These are phyloP conservation scores for Coemansia biformis DNA, from an alignment of 192 early-diverging fungal species.

Conservation along the genomic window DNA sequence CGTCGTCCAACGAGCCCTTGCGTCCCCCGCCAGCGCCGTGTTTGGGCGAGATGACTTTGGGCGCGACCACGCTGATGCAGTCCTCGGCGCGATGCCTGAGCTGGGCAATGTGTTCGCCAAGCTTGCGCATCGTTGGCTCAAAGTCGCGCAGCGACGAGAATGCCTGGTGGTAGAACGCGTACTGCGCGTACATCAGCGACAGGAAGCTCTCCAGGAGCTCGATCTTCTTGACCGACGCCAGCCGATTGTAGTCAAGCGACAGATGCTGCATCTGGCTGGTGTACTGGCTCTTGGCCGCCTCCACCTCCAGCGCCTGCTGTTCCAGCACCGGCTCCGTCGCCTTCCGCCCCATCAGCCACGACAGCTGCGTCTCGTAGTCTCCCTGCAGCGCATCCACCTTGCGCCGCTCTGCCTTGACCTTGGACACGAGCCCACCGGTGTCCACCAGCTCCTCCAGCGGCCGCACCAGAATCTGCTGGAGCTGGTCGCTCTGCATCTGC, in stretches of 20 bases:
- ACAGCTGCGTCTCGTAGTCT: conserved; percentile 43
- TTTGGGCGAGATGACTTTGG: conserved; percentile 15
- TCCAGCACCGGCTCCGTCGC: conserved; percentile 27
- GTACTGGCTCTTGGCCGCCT: conserved; percentile 57
- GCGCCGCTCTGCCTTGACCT: conserved; percentile 8
- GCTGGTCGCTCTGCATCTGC: conserved; percentile 52
- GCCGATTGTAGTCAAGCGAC: conserved; percentile 63
- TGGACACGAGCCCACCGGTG: conserved; percentile 50
- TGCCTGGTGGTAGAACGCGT: conserved; percentile 76
- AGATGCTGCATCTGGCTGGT: conserved; percentile 58
- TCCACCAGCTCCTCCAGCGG: conserved; percentile 63
- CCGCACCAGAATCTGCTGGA: conserved; percentile 63
- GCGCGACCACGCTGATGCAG: conserved; percentile 11
- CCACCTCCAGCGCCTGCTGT: conserved; percentile 51
- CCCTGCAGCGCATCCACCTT: conserved; percentile 23
- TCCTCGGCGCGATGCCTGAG: conserved; percentile 11
- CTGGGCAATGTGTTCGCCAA: conserved; percentile 42
- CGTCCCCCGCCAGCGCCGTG: not conserved
- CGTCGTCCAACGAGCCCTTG: conserved; percentile 8
- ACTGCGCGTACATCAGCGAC: conserved; percentile 77
- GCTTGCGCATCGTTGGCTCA: conserved; percentile 74
- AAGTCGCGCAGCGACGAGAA: conserved; percentile 73
- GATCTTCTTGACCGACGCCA: conserved; percentile 68
- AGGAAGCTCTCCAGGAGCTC: conserved; percentile 55
- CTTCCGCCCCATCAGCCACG: conserved; percentile 24